A percentile compares a stretch with the other conserved stretches of the same genome.
phyloP scores from a whole-genome alignment of 2,329 filamentous ascomycete species.

The Emergomyces pasteurianus region DNA sequence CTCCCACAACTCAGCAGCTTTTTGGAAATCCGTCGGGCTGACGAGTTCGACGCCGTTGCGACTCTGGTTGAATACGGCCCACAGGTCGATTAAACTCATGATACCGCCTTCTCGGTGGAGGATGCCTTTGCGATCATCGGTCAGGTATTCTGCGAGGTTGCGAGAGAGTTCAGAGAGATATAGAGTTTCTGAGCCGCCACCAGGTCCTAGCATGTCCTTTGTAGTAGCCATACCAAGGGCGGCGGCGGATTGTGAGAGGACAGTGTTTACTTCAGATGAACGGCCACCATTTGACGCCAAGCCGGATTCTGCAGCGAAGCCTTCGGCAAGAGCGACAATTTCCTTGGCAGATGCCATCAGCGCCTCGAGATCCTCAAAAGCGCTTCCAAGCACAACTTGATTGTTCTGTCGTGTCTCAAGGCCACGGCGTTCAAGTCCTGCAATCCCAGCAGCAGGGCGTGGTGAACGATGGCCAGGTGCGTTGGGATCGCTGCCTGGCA shows the following conservation, averaged over 20 bases:
- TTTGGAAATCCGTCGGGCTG: constrained; percentile 81
- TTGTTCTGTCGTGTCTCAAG: constrained; percentile 83
- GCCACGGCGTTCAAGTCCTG: constrained; percentile 76
- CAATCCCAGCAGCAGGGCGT: constrained; percentile 63
- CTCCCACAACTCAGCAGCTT: constrained; percentile 80
- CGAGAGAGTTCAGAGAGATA: constrained; percentile 81
- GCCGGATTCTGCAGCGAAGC: constrained; percentile 58
- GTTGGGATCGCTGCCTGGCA: constrained; percentile 15
- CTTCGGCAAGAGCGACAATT: constrained; percentile 83
- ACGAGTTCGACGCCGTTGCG: constrained; percentile 90
- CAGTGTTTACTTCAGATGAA: constrained; percentile 56
- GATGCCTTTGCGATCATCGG: constrained; percentile 69
- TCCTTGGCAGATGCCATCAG: constrained; percentile 97
- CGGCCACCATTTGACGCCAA: constrained; percentile 44
- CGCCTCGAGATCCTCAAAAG: constrained; percentile 92
- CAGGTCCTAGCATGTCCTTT: constrained; percentile 80
- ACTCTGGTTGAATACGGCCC: constrained; percentile 89
- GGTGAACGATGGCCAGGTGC: constrained; percentile 10
- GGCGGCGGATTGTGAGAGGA: constrained; percentile 70
- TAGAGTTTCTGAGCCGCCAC: constrained; percentile 61
- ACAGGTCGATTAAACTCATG: constrained; percentile 79
- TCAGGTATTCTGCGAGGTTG: constrained; percentile 78
- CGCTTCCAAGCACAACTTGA: constrained; percentile 79
- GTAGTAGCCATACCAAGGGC: constrained; percentile 85
- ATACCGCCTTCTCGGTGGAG: constrained; percentile 73